Conservation (phyloP, 2,329 filamentous ascomycete genomes). For the Epichloe sp. region DNA sequence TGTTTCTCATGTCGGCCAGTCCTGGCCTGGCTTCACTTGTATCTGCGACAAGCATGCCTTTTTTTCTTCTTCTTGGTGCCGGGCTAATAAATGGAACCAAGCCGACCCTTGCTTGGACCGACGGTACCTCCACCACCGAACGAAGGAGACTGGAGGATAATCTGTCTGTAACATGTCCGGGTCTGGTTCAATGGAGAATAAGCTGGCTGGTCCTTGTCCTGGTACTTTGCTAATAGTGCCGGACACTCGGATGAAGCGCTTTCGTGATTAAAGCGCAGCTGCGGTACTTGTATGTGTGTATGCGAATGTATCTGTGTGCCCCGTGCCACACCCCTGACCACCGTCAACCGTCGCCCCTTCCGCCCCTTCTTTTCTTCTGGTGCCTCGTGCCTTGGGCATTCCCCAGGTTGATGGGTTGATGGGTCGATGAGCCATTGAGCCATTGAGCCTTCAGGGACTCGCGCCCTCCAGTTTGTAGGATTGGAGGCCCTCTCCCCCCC, state of each 20-base stretch:
- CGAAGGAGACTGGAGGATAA: background rate
- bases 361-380: conserved; percentile 1
- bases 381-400: background rate
- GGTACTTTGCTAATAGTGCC: too few relatives aligned
- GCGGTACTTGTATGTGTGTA: too few relatives aligned
- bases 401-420: conserved; percentile 2
- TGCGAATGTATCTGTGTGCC: background rate
- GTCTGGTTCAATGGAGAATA: background rate
- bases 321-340: conserved; percentile 1
- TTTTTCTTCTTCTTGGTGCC: background rate
- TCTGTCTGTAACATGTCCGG: background rate
- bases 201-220: background rate
- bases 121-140: background rate
- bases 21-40: too few relatives aligned
- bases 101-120: background rate
- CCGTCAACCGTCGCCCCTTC: conserved; percentile 1
- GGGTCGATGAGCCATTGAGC: background rate
- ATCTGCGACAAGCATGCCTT: conserved; percentile 6
- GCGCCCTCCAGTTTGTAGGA: background rate
- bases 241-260: too few relatives aligned
- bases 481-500: background rate
- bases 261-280: too few relatives aligned
- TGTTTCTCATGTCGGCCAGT: conserved; percentile 6
- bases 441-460: background rate
- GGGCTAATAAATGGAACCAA: background rate